Percentiles rank a stretch among this genome's conserved stretches.
Conservation (phyloP, 495 filamentous ascomycete species). For the Aspergillus bridgeri region DNA sequence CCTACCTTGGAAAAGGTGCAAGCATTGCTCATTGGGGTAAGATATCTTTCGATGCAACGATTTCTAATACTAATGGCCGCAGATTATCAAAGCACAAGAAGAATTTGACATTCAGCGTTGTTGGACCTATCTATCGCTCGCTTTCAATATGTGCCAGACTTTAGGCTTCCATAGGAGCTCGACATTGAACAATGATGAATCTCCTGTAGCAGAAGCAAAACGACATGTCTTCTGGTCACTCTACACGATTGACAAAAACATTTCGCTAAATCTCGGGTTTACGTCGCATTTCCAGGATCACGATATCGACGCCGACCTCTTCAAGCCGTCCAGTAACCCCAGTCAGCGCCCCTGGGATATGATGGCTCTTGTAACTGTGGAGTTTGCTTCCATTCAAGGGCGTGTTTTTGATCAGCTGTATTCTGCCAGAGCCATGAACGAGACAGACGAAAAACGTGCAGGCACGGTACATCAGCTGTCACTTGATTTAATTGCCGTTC, state of each 20-base stretch:
- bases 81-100: slow-evolving; percentile 26
- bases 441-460: slow-evolving; percentile 7
- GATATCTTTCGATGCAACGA: neutral
- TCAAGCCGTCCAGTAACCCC: slow-evolving; percentile 16
- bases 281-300: slow-evolving; percentile 29
- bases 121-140: slow-evolving; percentile 26
- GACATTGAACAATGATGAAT: slow-evolving; percentile 14
- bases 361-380: slow-evolving; percentile 22
- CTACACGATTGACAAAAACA: slow-evolving; percentile 27
- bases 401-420: slow-evolving; percentile 25
- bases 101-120: slow-evolving; percentile 26
- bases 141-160: slow-evolving; percentile 28
- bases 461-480: slow-evolving; percentile 16
- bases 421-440: slow-evolving; percentile 14
- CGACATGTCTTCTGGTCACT: slow-evolving; percentile 26
- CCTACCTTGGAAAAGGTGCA: slow-evolving; percentile 27
- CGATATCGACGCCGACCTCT: slow-evolving; percentile 22
- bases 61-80: neutral
- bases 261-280: slow-evolving; percentile 25
- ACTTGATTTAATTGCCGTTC: slow-evolving; percentile 19
- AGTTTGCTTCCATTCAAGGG: slow-evolving; percentile 24
- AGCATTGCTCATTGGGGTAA: slow-evolving; percentile 24
- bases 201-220: slow-evolving; percentile 16
- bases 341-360: slow-evolving; percentile 21
- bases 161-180: slow-evolving; percentile 19